Conservation (phyloP, 2,329 filamentous ascomycete genomes). For the Grosmannia huntii region DNA sequence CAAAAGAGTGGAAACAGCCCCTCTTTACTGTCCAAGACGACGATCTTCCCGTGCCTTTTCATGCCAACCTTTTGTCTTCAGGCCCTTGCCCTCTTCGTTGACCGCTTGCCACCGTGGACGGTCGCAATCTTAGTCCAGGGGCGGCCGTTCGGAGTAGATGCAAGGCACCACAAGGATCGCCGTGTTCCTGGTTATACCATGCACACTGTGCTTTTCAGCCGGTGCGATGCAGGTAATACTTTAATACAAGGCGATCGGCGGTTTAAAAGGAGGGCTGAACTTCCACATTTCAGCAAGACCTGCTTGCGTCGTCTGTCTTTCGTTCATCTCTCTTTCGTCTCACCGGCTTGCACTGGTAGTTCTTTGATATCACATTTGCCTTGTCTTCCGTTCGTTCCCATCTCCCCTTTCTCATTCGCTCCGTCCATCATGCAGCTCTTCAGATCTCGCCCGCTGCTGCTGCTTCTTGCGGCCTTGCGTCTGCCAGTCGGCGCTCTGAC, state of each 20-base stretch:
- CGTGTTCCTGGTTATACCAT: not conserved
- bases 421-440: not conserved
- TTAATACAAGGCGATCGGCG: not conserved
- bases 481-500: not conserved
- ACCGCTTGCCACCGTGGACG: not conserved
- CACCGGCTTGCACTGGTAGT: not conserved
- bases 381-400: not conserved
- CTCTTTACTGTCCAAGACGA: not conserved
- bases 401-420: too few species aligned
- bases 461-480: not conserved
- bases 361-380: not conserved
- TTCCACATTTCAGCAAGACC: not conserved
- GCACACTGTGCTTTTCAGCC: not conserved
- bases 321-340: not conserved
- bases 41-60: not conserved
- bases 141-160: not conserved
- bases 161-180: not conserved
- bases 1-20: not conserved
- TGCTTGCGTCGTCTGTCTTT: not conserved
- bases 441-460: not conserved
- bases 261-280: not conserved
- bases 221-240: not conserved
- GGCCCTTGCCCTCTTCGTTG: not conserved
- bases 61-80: not conserved
- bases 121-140: not conserved